Evolutionary conservation across 2,329 filamentous ascomycete genomes (phyloP).

Genomic region (Plenodomus biglobosus): DNA sequence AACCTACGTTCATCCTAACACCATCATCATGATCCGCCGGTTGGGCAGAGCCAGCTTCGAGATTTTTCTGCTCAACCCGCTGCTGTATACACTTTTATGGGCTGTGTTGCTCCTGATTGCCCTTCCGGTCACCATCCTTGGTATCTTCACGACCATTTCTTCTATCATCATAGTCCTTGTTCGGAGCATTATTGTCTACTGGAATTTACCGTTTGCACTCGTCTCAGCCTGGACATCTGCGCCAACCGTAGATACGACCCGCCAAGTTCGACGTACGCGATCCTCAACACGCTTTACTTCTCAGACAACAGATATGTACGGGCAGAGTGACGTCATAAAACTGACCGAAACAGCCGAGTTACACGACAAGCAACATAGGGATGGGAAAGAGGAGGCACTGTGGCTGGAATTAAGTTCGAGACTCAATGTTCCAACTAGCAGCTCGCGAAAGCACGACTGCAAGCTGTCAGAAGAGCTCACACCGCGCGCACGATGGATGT

Average conservation of each 20-base stretch:
- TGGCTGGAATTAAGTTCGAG: constrained; percentile 51
- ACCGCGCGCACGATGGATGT: constrained; percentile 28
- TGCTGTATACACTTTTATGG: background rate
- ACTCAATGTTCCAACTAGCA: constrained; percentile 41
- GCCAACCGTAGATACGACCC: background rate
- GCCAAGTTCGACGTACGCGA: background rate
- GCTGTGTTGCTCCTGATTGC: background rate
- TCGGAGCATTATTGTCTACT: background rate
- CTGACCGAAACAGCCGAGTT: constrained; percentile 49
- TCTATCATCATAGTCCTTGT: background rate
- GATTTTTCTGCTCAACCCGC: background rate
- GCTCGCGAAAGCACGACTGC: constrained; percentile 35
- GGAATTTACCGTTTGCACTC: background rate
- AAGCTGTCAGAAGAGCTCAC: constrained; percentile 37
- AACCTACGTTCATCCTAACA: background rate
- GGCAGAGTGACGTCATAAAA: constrained; percentile 35
- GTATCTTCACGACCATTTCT: background rate
- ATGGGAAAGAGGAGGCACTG: constrained; percentile 48
- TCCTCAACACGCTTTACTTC: background rate
- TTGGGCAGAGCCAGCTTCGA: background rate
- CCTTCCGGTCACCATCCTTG: background rate
- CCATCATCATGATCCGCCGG: background rate
- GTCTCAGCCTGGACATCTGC: background rate
- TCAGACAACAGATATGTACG: constrained; percentile 31
- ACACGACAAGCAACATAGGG: constrained; percentile 25